A percentile compares a stretch with the other conserved stretches of the same genome.
Conservation (phyloP, 1,284 basidiomycete genomes). For the Ceratobasidium papillatum region DNA sequence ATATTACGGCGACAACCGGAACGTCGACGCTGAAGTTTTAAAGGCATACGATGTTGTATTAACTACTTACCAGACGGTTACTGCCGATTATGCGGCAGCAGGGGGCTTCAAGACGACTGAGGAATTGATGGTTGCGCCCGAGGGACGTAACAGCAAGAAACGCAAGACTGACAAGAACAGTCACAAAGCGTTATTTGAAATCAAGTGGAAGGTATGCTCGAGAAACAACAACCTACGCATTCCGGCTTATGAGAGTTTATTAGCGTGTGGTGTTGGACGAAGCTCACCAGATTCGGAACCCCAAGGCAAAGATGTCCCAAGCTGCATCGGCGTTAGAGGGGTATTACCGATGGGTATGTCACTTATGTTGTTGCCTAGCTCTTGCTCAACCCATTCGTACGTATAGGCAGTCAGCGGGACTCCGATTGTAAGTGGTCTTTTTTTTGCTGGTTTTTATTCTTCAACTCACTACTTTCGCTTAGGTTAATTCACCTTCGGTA, state of each 20-base stretch:
- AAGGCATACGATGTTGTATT: slow-evolving; percentile 82
- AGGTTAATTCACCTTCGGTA: slow-evolving; percentile 84
- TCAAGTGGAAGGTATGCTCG: slow-evolving; percentile 77
- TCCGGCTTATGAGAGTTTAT: background rate
- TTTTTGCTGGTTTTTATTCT: background rate
- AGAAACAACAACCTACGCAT: background rate
- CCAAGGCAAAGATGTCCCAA: slow-evolving; percentile 82
- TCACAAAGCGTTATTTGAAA: slow-evolving; percentile 64
- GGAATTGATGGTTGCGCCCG: slow-evolving; percentile 38
- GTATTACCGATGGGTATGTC: slow-evolving; percentile 73
- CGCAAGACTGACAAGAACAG: slow-evolving; percentile 49
- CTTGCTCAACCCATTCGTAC: background rate
- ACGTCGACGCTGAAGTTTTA: slow-evolving; percentile 68
- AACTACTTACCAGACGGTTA: slow-evolving; percentile 82
- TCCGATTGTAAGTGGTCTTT: slow-evolving; percentile 73
- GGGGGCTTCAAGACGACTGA: slow-evolving; percentile 35
- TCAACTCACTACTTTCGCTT: slow-evolving; percentile 12
- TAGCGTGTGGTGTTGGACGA: slow-evolving; percentile 87
- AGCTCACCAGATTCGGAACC: slow-evolving; percentile 86
- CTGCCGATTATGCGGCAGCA: slow-evolving; percentile 44
- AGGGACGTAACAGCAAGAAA: slow-evolving; percentile 48
- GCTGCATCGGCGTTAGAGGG: slow-evolving; percentile 73
- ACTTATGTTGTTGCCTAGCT: slow-evolving; percentile 40
- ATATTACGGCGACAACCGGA: slow-evolving; percentile 74
- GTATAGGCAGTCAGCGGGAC: slow-evolving; percentile 73